phyloP scores from a whole-genome alignment of 768 basidiomycete genomes.

The Boletus reticuloceps region DNA sequence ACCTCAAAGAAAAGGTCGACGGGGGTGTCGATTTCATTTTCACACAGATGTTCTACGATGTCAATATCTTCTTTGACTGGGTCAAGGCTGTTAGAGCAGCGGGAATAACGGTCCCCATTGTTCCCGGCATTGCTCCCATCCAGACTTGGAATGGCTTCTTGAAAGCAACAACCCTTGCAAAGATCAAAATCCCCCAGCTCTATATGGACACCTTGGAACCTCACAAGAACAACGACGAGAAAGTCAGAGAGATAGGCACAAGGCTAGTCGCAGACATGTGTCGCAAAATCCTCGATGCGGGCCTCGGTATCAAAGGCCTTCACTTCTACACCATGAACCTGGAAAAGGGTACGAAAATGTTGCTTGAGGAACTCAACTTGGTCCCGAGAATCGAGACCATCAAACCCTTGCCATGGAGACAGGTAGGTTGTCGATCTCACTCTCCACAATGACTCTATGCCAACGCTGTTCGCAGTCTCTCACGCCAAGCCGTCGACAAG shows the following conservation, averaged over 20 bases:
- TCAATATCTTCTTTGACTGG: conserved; percentile 89
- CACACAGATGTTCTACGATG: conserved; percentile 98
- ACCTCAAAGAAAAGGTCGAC: conserved; percentile 88
- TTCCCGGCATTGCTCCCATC: conserved; percentile 93
- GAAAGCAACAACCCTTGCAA: conserved; percentile 75
- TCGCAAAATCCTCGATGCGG: conserved; percentile 73
- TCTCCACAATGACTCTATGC: background rate
- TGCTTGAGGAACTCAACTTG: conserved; percentile 87
- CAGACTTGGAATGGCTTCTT: conserved; percentile 96
- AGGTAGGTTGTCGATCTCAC: conserved; percentile 47
- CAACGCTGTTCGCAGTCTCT: conserved; percentile 56
- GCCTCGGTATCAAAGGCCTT: conserved; percentile 81
- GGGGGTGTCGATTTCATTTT: conserved; percentile 92
- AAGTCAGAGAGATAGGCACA: conserved; percentile 90
- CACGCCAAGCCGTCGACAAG: conserved; percentile 86
- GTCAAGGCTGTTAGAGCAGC: conserved; percentile 77
- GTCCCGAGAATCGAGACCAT: conserved; percentile 87
- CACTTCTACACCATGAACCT: conserved; percentile 99
- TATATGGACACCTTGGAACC: conserved; percentile 81
- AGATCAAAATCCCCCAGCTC: conserved; percentile 72
- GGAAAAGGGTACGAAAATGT: conserved; percentile 92
- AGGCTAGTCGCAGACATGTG: conserved; percentile 95
- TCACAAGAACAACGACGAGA: conserved; percentile 89
- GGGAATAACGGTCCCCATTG: conserved; percentile 86
- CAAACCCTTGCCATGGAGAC: conserved; percentile 96